Evolutionary conservation across 73 alveolate species (phyloP).

Genomic region (Tetrahymena malaccensis): DNA sequence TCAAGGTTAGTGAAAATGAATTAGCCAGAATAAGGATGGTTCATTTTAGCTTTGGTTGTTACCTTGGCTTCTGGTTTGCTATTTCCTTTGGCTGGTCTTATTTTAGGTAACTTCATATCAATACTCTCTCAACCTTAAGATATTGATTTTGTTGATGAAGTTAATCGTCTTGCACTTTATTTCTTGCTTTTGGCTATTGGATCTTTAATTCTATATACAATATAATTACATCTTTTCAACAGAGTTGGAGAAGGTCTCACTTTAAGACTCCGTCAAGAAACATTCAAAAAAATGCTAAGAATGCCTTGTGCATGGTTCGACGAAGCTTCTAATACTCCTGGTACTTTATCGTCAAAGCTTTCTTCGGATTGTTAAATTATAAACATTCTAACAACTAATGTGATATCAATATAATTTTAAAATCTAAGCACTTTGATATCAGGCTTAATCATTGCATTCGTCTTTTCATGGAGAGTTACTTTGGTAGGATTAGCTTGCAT

Average conservation of each 20-base stretch:
- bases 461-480: conserved; percentile 54
- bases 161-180: conserved; percentile 8
- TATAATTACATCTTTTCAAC: conserved; percentile 52
- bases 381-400: conserved; percentile 14
- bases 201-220: conserved; percentile 14
- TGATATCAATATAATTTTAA: conserved; percentile 1
- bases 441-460: conserved; percentile 58
- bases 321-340: conserved; percentile 70
- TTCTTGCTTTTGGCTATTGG: conserved; percentile 24
- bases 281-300: conserved; percentile 54
- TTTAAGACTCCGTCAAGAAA: conserved; percentile 55
- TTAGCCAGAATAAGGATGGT: neutral
- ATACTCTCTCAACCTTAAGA: neutral
- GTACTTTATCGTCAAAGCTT: conserved; percentile 65
- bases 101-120: neutral
- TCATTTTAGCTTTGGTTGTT: neutral
- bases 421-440: conserved; percentile 40
- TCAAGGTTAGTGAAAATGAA: conserved; percentile 16
- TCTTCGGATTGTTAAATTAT: conserved; percentile 29
- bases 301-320: conserved; percentile 82
- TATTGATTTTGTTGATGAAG: neutral
- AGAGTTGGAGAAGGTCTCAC: conserved; percentile 65
- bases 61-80: neutral
- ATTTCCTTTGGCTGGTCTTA: neutral
- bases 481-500: conserved; percentile 51